Percentiles rank a stretch among this genome's conserved stretches.
These are phyloP conservation scores for Peronospora tabacina DNA, from an alignment of 352 stramenopile species.

Conservation along the genomic window DNA sequence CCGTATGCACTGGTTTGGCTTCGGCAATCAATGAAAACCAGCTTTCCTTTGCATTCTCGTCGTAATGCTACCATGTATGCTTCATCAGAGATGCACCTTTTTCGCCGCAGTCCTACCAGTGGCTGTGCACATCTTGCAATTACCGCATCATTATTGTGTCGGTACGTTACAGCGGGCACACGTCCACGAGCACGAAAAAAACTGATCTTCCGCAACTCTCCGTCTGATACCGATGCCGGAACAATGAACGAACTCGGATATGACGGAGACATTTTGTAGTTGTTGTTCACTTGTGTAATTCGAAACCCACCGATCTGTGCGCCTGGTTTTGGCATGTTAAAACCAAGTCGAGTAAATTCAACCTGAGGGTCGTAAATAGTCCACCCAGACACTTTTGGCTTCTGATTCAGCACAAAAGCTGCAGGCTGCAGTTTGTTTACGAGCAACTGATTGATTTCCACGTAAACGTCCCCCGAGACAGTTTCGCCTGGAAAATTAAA, in stretches of 20 bases:
- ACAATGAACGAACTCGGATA: constrained; percentile 86
- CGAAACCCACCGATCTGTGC: constrained; percentile 49
- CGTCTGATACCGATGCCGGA: constrained; percentile 87
- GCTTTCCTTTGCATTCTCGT: constrained; percentile 46
- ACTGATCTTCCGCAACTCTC: constrained; percentile 79
- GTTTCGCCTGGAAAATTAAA: constrained; percentile 66
- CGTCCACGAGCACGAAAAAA: constrained; percentile 89
- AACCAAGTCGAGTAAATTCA: constrained; percentile 56
- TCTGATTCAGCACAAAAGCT: constrained; percentile 38
- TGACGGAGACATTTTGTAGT: constrained; percentile 74
- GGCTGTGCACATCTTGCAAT: constrained; percentile 92
- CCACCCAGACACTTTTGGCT: constrained; percentile 48
- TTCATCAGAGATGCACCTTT: constrained; percentile 89
- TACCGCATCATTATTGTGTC: constrained; percentile 84
- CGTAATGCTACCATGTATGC: constrained; percentile 53
- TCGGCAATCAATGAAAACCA: constrained; percentile 77
- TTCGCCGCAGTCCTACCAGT: constrained; percentile 90
- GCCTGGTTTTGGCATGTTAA: constrained; percentile 34
- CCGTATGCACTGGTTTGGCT: constrained; percentile 83
- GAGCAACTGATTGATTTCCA: constrained; percentile 59
- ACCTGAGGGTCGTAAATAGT: constrained; percentile 40
- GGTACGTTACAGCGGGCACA: constrained; percentile 89
- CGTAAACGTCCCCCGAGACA: constrained; percentile 56
- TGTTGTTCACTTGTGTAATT: constrained; percentile 58
- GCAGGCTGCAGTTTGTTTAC: constrained; percentile 40